phyloP scores from a whole-genome alignment of 768 basidiomycete species.

The Hypholoma fasciculare region DNA sequence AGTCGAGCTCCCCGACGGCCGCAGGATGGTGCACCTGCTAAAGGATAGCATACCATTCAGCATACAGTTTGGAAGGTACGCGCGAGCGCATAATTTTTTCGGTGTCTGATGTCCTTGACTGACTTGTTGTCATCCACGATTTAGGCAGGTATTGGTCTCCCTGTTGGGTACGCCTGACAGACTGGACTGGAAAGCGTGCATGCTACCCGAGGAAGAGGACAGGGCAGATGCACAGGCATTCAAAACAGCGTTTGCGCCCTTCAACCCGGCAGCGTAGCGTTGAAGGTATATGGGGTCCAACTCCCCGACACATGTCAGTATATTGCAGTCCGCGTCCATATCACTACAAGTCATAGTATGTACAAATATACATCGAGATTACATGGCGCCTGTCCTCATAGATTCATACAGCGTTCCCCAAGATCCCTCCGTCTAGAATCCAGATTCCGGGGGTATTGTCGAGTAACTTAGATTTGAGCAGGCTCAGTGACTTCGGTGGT shows the following conservation, averaged over 20 bases:
- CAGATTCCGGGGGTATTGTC: neutral
- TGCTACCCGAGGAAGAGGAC: constrained; percentile 82
- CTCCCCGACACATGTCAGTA: neutral
- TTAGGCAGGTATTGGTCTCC: constrained; percentile 78
- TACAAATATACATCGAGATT: neutral
- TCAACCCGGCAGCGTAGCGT: constrained; percentile 50
- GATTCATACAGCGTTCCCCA: too few relatives aligned
- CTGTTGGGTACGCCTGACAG: constrained; percentile 78
- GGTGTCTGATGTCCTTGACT: constrained; percentile 2
- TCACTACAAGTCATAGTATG: neutral
- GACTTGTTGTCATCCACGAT: neutral
- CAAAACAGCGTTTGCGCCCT: constrained; percentile 78
- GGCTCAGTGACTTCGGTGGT: constrained; percentile 15
- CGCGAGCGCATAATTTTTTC: constrained; percentile 4
- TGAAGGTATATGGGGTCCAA: neutral
- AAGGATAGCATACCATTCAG: constrained; percentile 78
- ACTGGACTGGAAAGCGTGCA: constrained; percentile 91
- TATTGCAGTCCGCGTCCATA: neutral
- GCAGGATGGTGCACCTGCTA: constrained; percentile 84
- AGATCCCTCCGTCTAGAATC: too few relatives aligned
- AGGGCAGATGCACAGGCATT: constrained; percentile 80
- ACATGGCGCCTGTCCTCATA: neutral
- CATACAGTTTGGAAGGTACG: constrained; percentile 92
- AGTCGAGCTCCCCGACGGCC: constrained; percentile 86
- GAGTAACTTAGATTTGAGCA: constrained; percentile 15